Evolutionary conservation across 371 early-diverging fungal species (phyloP), one percentile per base, ranked within the genome.

Genomic region (Chytridiales sp.): DNA sequence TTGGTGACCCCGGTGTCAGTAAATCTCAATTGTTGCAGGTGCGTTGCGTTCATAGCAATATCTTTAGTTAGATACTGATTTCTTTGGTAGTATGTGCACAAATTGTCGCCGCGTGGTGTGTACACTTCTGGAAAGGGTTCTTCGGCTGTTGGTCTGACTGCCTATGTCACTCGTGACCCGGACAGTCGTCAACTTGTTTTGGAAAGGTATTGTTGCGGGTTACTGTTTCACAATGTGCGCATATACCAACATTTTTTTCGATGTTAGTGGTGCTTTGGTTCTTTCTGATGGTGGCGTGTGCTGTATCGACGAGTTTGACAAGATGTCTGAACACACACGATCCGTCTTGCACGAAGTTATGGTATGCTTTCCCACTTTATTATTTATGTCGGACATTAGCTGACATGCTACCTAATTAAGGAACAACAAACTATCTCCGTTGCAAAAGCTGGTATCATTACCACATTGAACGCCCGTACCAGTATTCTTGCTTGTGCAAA

Each of bases 401-500:
- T 41, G n/a, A 41, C 22, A 11, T 6, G 24, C 9, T 4, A 4
- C 22, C 22, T 17, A 13, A 15, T 30, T 29, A 56, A 83, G 83
- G 99, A 99, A 83, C 99, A 99, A 79, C 99, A 99, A 83, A 97
- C 97, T 0, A 94, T 99, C 21, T 97, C 97, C 11, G 94, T 99
- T 2, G 96, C 97, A 59, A 99, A 99, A 80, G 99, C 99, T 22
- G 99, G 99, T 44, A 99, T 99, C 61, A 98, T 99, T 69, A 96
- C 99, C 0, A 95, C 95, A 0, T 77, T 99, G 24, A 99, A 99
- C 78, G 99, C 99, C 5, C 86, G 99, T 62, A 97, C 99, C 30
- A 94, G 97, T 11, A 91, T 99, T 46, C 77, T 99, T 53, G 99
- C 98, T 0, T 92, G 94, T 49, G 99, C 99, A 43, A 99, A 99